phyloP scores from a whole-genome alignment of 768 basidiomycete species.

The Lyophyllum atratum region DNA sequence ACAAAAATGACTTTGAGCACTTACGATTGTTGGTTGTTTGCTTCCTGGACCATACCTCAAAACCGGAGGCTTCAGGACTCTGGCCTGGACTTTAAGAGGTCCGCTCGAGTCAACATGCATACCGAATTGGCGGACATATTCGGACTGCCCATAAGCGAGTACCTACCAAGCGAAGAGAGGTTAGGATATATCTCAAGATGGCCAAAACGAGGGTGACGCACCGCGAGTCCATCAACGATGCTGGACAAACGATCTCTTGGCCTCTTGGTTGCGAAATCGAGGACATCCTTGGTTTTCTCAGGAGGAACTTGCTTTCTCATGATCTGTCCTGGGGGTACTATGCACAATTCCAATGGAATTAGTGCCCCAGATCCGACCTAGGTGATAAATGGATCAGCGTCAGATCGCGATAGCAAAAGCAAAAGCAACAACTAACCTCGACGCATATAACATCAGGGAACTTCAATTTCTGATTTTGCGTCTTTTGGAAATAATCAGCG shows the following conservation, averaged over 20 bases:
- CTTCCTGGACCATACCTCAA: constrained; percentile 66
- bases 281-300: constrained; percentile 62
- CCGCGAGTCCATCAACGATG: constrained; percentile 56
- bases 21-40: constrained; percentile 57
- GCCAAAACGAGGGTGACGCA: constrained; percentile 22
- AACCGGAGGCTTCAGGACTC: constrained; percentile 63
- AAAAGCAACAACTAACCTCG: constrained; percentile 47
- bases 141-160: constrained; percentile 69
- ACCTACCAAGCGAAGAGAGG: constrained; percentile 36
- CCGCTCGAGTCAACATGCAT: constrained; percentile 57
- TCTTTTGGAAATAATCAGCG: constrained; percentile 57
- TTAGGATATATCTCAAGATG: neutral
- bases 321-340: constrained; percentile 61
- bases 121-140: constrained; percentile 75
- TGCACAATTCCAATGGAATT: constrained; percentile 64
- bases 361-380: constrained; percentile 64
- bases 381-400: neutral
- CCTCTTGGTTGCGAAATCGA: constrained; percentile 66
- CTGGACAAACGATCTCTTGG: constrained; percentile 56
- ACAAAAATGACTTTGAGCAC: constrained; percentile 22
- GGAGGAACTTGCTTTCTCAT: constrained; percentile 73
- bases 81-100: constrained; percentile 60
- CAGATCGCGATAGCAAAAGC: constrained; percentile 1
- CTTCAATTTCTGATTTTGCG: constrained; percentile 53
- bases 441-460: constrained; percentile 68